phyloP scores from a whole-genome alignment of 2,329 filamentous ascomycete species.

The Fusarium sp. region DNA sequence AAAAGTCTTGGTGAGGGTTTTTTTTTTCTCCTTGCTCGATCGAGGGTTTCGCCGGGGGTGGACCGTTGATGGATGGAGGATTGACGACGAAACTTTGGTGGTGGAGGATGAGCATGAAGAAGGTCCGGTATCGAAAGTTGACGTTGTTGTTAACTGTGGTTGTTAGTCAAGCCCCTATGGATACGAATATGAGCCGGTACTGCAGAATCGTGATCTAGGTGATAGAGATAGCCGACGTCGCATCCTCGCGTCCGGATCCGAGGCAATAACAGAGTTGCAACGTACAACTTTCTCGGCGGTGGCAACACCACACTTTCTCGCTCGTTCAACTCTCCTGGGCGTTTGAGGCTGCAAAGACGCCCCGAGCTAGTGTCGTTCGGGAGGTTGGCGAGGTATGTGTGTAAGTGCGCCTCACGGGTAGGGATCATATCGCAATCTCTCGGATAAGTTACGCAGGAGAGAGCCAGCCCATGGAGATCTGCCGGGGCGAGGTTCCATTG shows the following conservation, averaged over 20 bases:
- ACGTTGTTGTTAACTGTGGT: neutral
- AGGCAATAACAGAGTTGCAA: constrained; percentile 21
- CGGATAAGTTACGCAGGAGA: neutral
- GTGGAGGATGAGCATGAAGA: neutral
- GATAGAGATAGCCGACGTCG: constrained; percentile 36
- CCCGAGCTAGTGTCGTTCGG: constrained; percentile 3
- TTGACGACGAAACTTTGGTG: neutral
- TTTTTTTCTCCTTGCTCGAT: constrained; percentile 1
- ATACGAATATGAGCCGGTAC: constrained; percentile 7
- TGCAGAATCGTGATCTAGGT: constrained; percentile 16
- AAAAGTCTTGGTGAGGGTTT: constrained; percentile 28
- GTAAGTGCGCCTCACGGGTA: constrained; percentile 26
- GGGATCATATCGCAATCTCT: constrained; percentile 32
- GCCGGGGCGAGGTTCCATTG: neutral
- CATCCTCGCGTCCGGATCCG: constrained; percentile 25
- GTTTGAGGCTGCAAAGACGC: neutral
- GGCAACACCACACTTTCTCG: constrained; percentile 30
- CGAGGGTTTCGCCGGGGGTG: constrained; percentile 26
- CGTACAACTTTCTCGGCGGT: constrained; percentile 16
- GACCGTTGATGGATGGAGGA: constrained; percentile 3
- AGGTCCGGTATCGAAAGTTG: constrained; percentile 8
- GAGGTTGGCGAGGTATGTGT: constrained; percentile 23
- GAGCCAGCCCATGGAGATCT: neutral
- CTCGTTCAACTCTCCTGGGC: constrained; percentile 2
- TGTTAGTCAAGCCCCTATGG: constrained; percentile 5